Percentiles rank a stretch among this genome's conserved stretches.
Conservation (phyloP, 2,329 filamentous ascomycete species). For the Alternaria viburni region DNA sequence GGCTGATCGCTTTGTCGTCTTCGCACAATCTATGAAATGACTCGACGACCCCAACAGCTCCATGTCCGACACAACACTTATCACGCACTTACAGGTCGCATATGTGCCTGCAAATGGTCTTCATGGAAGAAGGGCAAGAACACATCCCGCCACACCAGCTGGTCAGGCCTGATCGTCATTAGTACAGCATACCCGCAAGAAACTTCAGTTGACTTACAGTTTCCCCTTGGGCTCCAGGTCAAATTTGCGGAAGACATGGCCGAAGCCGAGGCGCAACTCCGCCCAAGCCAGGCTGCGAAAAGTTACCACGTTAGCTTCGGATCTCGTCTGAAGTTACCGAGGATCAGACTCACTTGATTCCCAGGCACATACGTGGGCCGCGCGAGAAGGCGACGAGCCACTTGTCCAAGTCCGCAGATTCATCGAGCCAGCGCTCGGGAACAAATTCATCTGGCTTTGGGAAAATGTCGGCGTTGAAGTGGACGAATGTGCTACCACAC, state of each 20-base stretch:
- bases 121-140: slow-evolving; percentile 32
- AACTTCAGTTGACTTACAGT: slow-evolving; percentile 19
- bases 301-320: neutral
- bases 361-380: slow-evolving; percentile 44
- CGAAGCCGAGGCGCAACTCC: slow-evolving; percentile 41
- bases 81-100: slow-evolving; percentile 10
- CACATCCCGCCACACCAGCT: slow-evolving; percentile 26
- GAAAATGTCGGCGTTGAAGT: slow-evolving; percentile 42
- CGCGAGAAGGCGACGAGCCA: slow-evolving; percentile 45
- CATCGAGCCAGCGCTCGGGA: slow-evolving; percentile 41
- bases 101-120: slow-evolving; percentile 24
- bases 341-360: slow-evolving; percentile 32
- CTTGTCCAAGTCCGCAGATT: slow-evolving; percentile 33
- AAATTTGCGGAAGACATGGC: slow-evolving; percentile 40
- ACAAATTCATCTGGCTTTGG: slow-evolving; percentile 35
- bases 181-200: neutral
- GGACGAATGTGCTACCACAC: slow-evolving; percentile 43
- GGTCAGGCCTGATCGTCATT: slow-evolving; percentile 18
- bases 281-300: slow-evolving; percentile 39
- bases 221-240: slow-evolving; percentile 30
- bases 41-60: neutral
- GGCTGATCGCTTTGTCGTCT: neutral
- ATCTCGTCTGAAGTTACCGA: neutral
- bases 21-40: neutral
- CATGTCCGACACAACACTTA: neutral